Base-by-base conservation (phyloP, 2,329 filamentous ascomycete genomes). In the Pseudocercospora fuligena region DNA sequence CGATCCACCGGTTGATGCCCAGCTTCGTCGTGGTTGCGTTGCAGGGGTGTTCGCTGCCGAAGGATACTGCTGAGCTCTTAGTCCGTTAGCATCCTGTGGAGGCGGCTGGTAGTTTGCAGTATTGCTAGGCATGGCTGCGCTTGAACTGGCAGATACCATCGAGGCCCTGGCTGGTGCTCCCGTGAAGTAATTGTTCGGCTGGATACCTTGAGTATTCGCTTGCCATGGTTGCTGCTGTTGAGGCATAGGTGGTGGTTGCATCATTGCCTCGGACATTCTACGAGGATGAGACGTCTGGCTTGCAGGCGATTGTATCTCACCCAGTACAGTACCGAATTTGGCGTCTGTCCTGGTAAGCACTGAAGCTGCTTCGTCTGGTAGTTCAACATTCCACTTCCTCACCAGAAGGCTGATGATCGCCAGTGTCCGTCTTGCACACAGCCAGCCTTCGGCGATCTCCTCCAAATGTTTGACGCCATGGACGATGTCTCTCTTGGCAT, bases 371-470 rank as follows among this genome's bases (percentile, higher is more conserved):
- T 98, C 94, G 66, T 92, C 90, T 0, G 95, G 94, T 9, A 98
- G 80, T 64, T 93, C 89, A 51, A 97, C 90, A 19, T 90, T 90
- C 94, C 95, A 98, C 74, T 95, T 95, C n/a, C 89, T 87, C 0
- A 91, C 90, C 12, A 97, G 87, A 3, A 96, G 88, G 71, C 91
- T 93, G 51, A 99, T 84, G 57, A 98, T 97, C 66, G 89, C 88
- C 6, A 98, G 84, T 0, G 94, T 94, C 12, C 94, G 87, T 61
- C 94, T 87, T 9, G 94, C 94, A 74, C 93, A 95, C 0, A 93
- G 87, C 95, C 95, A 99, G 73, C 93, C 91, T 78, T 97, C 94
- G 0, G 93, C 93, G 73, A 99, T 97, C 75, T 98, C 94, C 78
- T 98, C 94, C 1, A 98, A 86, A 69, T 97, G 92, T 74, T 92